Percentiles rank a stretch among this genome's conserved stretches.
These are phyloP conservation scores for Trichoderma endophyticum DNA, from an alignment of 2,329 filamentous ascomycete species.

Conservation along the genomic window DNA sequence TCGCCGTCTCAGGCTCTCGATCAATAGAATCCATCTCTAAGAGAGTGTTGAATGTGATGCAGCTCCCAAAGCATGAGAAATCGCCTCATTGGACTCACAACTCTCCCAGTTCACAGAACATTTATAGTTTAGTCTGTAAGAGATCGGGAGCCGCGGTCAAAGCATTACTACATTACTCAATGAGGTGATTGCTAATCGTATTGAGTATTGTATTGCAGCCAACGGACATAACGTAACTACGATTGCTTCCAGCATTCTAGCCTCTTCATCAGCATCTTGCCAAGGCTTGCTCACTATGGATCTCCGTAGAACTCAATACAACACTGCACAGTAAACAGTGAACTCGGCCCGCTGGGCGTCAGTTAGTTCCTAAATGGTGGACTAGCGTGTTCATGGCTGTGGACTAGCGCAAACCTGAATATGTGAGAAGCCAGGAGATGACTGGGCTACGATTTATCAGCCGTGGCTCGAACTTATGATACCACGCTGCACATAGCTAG, in stretches of 20 bases:
- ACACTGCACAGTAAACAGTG: background rate
- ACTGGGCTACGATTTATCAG: background rate
- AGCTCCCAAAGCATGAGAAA: background rate
- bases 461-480: background rate
- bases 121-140: background rate
- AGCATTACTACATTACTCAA: background rate
- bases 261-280: background rate
- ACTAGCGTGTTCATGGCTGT: background rate
- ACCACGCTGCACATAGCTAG: background rate
- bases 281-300: background rate
- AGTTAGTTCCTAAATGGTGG: background rate
- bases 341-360: background rate
- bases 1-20: background rate
- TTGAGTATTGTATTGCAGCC: background rate
- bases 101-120: rapidly evolving
- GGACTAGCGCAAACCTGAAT: background rate
- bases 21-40: background rate
- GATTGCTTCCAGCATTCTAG: background rate
- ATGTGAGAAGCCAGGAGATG: background rate
- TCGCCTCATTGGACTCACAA: background rate
- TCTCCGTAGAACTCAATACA: background rate
- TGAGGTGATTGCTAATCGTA: background rate
- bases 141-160: background rate
- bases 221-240: background rate
- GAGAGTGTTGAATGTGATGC: background rate